Base-by-base conservation (phyloP, 768 basidiomycete species). In the Gymnopilus junonius region DNA sequence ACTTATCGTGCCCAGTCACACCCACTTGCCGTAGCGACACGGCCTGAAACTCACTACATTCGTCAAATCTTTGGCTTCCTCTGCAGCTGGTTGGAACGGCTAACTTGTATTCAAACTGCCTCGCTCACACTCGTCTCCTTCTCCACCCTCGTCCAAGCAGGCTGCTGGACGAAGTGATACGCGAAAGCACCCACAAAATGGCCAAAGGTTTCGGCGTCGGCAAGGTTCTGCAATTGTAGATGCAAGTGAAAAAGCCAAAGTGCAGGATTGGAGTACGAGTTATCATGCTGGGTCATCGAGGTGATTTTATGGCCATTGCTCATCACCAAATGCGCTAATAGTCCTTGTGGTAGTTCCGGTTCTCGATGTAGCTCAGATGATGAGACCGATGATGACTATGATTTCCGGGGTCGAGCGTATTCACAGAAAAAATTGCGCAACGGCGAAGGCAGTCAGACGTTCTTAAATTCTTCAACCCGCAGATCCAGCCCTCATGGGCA, bases 221-320 rank as follows among this genome's bases (percentile, higher is more conserved):
- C 65, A 71, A 32, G 76, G 75, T 58, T 80, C 79, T 21, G 67
- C 72, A 12, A 60, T 70, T 23, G 70, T 70, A 53, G 68, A 74
- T 29, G 39, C 66, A 2, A 58, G 50, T 56, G 69, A 62, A 53
- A 73, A 67, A 57, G 59, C 62, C 45, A 74, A 76, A 61, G 75
- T 75, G 62, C 70, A 87, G 67, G 92, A 88, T 67, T 87, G 92
- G 88, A 94, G 91, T 70, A 93, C 92, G 12, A 94, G 92, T 67
- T 94, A 94, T 76, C 90, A 93, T 62, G 93, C 89, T 29, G 93
- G 93, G 46, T 92, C 92, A 34, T 93, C 92, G 10, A 87, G 90
- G 91, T 90, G 69, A 46, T 56, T 57, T 45, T 31, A 12, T 45
- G 25, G 11, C 17, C 17, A 17, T 29, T n/a, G n/a, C 32, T 4